Conservation (phyloP, 2,329 filamentous ascomycete species). For the Diaporthe nobilis region DNA sequence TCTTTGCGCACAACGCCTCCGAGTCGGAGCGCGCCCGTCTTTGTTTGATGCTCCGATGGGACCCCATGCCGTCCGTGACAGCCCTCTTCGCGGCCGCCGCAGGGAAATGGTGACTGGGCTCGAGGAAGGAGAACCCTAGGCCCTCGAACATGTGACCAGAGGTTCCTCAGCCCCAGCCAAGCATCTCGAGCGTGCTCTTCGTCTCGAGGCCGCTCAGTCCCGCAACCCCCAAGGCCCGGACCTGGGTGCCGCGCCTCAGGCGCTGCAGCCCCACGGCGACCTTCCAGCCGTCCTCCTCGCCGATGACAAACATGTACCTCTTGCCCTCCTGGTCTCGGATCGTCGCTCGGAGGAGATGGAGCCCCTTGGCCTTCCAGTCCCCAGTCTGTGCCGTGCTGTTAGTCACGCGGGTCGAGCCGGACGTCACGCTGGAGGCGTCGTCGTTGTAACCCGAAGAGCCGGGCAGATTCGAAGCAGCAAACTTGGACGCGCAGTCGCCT, state of each 20-base stretch:
- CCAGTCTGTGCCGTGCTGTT: slow-evolving; percentile 61
- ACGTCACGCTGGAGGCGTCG: slow-evolving; percentile 42
- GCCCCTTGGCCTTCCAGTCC: slow-evolving; percentile 67
- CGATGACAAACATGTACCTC: slow-evolving; percentile 75
- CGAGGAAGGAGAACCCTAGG: background rate
- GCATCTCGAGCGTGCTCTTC: slow-evolving; percentile 67
- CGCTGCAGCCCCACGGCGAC: slow-evolving; percentile 73
- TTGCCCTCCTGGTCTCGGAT: slow-evolving; percentile 77
- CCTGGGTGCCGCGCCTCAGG: slow-evolving; percentile 72
- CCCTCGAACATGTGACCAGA: slow-evolving; percentile 1
- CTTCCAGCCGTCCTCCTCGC: slow-evolving; percentile 78
- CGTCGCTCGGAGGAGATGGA: slow-evolving; percentile 75
- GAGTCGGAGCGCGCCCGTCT: background rate
- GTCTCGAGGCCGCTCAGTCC: slow-evolving; percentile 69
- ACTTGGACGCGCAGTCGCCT: slow-evolving; percentile 62
- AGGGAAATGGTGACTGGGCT: background rate
- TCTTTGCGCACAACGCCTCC: background rate
- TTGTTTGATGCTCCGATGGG: background rate
- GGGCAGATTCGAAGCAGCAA: slow-evolving; percentile 44
- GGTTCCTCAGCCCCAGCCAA: slow-evolving; percentile 64
- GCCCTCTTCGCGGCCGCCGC: background rate
- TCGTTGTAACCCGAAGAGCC: slow-evolving; percentile 21
- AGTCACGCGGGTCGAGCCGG: slow-evolving; percentile 50
- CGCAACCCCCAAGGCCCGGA: slow-evolving; percentile 70
- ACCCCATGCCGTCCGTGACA: background rate